Base-by-base conservation (phyloP, 208 protist species). In the Leishmania major region DNA sequence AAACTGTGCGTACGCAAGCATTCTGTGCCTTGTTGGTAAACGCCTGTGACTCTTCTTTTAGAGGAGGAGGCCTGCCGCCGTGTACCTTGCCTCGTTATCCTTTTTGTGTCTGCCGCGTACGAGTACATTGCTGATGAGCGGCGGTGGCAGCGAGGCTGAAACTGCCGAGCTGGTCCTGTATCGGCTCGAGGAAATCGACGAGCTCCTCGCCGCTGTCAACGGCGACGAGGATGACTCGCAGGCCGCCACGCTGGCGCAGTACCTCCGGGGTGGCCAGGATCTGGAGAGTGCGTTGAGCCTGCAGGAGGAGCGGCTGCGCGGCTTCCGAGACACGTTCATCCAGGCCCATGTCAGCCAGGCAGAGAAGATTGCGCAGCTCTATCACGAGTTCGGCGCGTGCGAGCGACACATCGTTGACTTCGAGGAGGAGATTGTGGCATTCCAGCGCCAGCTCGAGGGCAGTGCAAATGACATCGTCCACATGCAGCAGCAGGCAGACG, bases 381-480 rank as follows among this genome's bases (percentile, higher is more conserved):
- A 94, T 83, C 88, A 90, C 79, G 91, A 93, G 51, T 89, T 94
- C 80, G 82, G 80, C 43, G 87, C 77, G 57, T 96, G 91, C 79
- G 94, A 97, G 81, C 77, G 90, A 57, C 88, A 94, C 73, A 83
- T 97, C n/a, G 88, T 95, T 47, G 85, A 90, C 59, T 97, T 97
- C 79, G 94, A 97, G 66, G 89, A 88, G 40, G 90, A 94, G 74
- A 97, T 97, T 84, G 79, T 97, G n/a, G 80, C 83, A 15, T 95
- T 96, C 82, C 93, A 95, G 87, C 89, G 89, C 57, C 88, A 88
- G 62, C 81, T 97, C 11, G 89, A 92, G n/a, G 91, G 92, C 49
- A 92, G 89, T 5, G 87, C 94, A 11, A 92, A 94, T 43, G 92
- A 96, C 62, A 95, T 97, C 53, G 93, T 93, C 4, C 85, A 88